phyloP scores from a whole-genome alignment of 768 basidiomycete species.

The Lactarius deliciosus region DNA sequence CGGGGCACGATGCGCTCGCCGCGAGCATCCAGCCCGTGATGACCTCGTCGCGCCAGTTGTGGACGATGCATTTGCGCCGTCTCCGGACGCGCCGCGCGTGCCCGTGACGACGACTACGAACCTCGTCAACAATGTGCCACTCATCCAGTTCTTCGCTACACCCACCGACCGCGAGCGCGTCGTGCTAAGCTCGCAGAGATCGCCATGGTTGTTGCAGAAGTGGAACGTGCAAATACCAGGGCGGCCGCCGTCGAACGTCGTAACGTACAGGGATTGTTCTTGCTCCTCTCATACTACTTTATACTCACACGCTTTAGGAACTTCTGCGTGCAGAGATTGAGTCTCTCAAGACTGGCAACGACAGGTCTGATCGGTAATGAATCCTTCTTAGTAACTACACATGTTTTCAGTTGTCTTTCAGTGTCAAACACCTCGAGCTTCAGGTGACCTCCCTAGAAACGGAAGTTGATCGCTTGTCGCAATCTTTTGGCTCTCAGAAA shows the following conservation, averaged over 20 bases:
- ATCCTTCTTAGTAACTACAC: conserved; percentile 3
- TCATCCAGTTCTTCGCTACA: conserved; percentile 75
- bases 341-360: conserved; percentile 74
- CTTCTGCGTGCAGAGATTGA: conserved; percentile 95
- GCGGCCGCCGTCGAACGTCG: conserved; percentile 90
- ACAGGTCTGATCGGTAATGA: conserved; percentile 62
- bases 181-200: conserved; percentile 86
- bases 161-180: conserved; percentile 78
- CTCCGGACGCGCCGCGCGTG: conserved; percentile 27
- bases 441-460: conserved; percentile 76
- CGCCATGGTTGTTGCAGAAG: conserved; percentile 92
- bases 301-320: conserved; percentile 53
- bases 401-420: conserved; percentile 34
- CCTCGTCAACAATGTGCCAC: conserved; percentile 81
- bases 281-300: background rate
- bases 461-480: conserved; percentile 69
- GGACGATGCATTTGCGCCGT: conserved; percentile 22
- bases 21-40: conserved; percentile 42
- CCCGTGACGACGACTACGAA: conserved; percentile 59
- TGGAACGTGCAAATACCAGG: conserved; percentile 92
- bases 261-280: conserved; percentile 55
- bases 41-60: conserved; percentile 18
- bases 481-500: conserved; percentile 63
- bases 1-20: conserved; percentile 58
- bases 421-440: conserved; percentile 69